These are phyloP conservation scores for Stagonosporopsis tanaceti DNA, from an alignment of 2,329 filamentous ascomycete genomes.

Conservation along the genomic window DNA sequence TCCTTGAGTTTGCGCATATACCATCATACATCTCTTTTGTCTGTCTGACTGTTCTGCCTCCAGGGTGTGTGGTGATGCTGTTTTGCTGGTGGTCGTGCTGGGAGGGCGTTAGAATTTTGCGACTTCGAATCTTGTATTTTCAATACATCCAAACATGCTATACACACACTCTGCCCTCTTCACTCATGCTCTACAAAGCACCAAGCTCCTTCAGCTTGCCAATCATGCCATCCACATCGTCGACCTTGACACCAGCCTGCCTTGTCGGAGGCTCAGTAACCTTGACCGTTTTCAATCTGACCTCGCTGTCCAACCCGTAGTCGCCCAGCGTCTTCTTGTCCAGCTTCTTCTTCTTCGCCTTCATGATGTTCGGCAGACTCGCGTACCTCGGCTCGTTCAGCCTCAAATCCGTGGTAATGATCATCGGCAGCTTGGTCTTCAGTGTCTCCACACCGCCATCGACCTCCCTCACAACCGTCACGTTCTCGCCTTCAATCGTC, in stretches of 20 bases:
- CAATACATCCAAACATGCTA: constrained; percentile 5
- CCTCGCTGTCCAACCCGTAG: constrained; percentile 73
- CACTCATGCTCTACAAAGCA: constrained; percentile 68
- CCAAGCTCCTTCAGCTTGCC: constrained; percentile 94
- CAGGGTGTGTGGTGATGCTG: background rate
- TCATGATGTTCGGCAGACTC: constrained; percentile 98
- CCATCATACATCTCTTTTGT: constrained; percentile 1
- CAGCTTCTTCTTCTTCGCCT: constrained; percentile 99
- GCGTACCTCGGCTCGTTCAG: constrained; percentile 96
- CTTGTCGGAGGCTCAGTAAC: constrained; percentile 86
- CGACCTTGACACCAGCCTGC: constrained; percentile 95
- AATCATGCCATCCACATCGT: constrained; percentile 95
- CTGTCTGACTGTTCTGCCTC: background rate
- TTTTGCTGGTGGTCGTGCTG: background rate
- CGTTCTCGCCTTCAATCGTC: constrained; percentile 72
- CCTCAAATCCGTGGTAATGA: constrained; percentile 93
- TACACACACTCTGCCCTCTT: background rate
- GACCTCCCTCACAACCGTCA: constrained; percentile 88
- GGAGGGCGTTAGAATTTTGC: background rate
- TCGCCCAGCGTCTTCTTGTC: constrained; percentile 90
- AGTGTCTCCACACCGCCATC: constrained; percentile 95
- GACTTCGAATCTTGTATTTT: background rate
- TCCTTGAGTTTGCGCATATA: background rate
- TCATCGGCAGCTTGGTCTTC: constrained; percentile 82
- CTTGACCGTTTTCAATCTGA: constrained; percentile 87